Evolutionary conservation across 2,329 filamentous ascomycete species (phyloP).

Genomic region (Claviceps lovelessii): DNA sequence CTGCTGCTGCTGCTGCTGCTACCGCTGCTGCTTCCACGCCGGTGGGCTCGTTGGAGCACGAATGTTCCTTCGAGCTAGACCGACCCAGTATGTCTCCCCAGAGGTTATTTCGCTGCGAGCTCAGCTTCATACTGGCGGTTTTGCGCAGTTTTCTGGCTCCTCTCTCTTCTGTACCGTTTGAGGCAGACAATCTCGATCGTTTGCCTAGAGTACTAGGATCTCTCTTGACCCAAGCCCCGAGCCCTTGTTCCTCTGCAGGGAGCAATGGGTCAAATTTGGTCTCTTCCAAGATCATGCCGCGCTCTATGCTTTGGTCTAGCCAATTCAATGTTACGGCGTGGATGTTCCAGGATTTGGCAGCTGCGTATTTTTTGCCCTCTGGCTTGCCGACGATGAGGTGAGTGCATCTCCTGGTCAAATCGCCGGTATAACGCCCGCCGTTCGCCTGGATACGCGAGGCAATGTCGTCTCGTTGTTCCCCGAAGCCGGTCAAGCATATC

Average conservation of each 20-base stretch:
- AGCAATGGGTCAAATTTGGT: constrained; percentile 65
- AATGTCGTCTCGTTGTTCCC: constrained; percentile 53
- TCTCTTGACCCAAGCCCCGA: constrained; percentile 54
- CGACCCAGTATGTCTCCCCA: constrained; percentile 74
- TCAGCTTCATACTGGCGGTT: constrained; percentile 72
- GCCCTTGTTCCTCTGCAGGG: constrained; percentile 55
- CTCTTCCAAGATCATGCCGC: constrained; percentile 87
- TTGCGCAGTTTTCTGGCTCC: constrained; percentile 72
- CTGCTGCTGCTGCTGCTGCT: not conserved
- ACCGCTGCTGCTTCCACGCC: not conserved
- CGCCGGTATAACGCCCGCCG: constrained; percentile 74
- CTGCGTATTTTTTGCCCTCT: constrained; percentile 78
- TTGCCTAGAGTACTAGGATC: constrained; percentile 40
- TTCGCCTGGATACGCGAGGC: constrained; percentile 51
- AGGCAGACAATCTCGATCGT: constrained; percentile 36
- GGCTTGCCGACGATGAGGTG: constrained; percentile 72
- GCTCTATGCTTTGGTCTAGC: constrained; percentile 67
- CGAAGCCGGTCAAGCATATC: constrained; percentile 44
- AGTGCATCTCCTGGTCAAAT: constrained; percentile 73
- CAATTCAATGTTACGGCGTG: constrained; percentile 70
- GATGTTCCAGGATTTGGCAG: constrained; percentile 71
- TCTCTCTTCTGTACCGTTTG: constrained; percentile 29
- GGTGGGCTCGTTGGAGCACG: constrained; percentile 15
- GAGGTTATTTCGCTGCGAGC: constrained; percentile 64
- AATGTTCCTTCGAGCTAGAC: constrained; percentile 22